A percentile compares a stretch with the other conserved stretches of the same genome.
phyloP scores from a whole-genome alignment of 2,329 filamentous ascomycete species.

The Bipolaris zeicola region DNA sequence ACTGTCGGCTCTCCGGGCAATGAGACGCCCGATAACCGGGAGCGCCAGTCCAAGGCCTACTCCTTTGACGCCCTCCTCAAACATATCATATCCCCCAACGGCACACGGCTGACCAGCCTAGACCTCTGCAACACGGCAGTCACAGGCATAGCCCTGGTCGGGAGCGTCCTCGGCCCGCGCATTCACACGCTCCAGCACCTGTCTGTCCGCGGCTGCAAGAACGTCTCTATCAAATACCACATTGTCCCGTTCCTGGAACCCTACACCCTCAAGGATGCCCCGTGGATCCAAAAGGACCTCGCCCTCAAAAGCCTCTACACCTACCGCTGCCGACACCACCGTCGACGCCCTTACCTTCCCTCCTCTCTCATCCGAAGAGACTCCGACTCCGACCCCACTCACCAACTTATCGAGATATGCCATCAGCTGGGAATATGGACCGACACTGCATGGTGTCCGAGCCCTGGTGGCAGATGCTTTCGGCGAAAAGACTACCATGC shows the following conservation, averaged over 20 bases:
- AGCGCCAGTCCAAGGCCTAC: slow-evolving; percentile 62
- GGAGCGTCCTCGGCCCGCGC: slow-evolving; percentile 60
- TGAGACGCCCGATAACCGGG: slow-evolving; percentile 48
- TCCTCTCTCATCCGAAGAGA: slow-evolving; percentile 61
- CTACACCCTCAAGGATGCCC: slow-evolving; percentile 49
- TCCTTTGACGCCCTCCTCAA: slow-evolving; percentile 63
- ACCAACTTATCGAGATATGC: slow-evolving; percentile 64
- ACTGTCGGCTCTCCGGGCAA: slow-evolving; percentile 46
- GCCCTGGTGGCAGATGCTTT: slow-evolving; percentile 62
- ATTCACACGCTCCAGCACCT: slow-evolving; percentile 63
- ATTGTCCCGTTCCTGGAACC: slow-evolving; percentile 62
- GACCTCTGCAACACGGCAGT: slow-evolving; percentile 67
- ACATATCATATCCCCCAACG: slow-evolving; percentile 62
- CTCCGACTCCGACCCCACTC: slow-evolving; percentile 65
- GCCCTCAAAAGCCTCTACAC: slow-evolving; percentile 65
- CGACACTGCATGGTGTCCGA: slow-evolving; percentile 66
- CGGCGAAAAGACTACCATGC: slow-evolving; percentile 62
- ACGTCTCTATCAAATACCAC: slow-evolving; percentile 68
- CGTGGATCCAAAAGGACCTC: slow-evolving; percentile 53
- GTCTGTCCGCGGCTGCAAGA: slow-evolving; percentile 67
- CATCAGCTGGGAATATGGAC: slow-evolving; percentile 65
- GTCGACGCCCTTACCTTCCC: slow-evolving; percentile 64
- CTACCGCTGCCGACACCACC: slow-evolving; percentile 67
- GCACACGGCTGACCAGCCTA: slow-evolving; percentile 60
- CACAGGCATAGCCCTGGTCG: slow-evolving; percentile 61